Conservation (phyloP, 176 grass and related monocot genomes). For the Ensete glaucum region DNA sequence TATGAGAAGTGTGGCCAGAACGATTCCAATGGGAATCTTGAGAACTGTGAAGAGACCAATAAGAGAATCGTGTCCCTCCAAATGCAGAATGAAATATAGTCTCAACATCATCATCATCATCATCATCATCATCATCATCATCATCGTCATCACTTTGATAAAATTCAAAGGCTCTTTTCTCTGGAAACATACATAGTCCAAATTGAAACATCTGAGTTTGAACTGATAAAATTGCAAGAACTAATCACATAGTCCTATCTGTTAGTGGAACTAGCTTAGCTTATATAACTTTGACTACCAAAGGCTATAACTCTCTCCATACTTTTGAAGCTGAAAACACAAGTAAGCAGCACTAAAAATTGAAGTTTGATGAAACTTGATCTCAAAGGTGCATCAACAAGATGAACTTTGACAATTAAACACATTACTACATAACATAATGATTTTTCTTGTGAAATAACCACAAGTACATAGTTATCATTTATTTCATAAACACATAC, state of each 20-base stretch:
- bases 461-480: no score
- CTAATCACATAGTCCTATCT: not conserved
- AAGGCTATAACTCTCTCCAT: not conserved
- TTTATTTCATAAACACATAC: not conserved
- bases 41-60: constrained; percentile 54
- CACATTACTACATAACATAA: no score
- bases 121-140: constrained; percentile 41
- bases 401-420: no score
- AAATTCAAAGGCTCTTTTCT: constrained; percentile 42
- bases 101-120: constrained; percentile 47
- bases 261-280: not conserved
- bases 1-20: constrained; percentile 25
- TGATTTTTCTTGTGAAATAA: no score
- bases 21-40: constrained; percentile 34
- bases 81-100: constrained; percentile 54
- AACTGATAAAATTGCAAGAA: not conserved
- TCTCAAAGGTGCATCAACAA: not conserved
- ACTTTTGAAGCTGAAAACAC: not conserved
- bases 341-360: not conserved
- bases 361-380: not conserved
- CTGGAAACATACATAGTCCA: not conserved
- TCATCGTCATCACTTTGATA: constrained; percentile 46
- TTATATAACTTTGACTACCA: not conserved
- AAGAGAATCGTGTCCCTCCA: constrained; percentile 38
- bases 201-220: not conserved